Base-by-base conservation (phyloP, 2,329 filamentous ascomycete species). In the Acarospora socialis region DNA sequence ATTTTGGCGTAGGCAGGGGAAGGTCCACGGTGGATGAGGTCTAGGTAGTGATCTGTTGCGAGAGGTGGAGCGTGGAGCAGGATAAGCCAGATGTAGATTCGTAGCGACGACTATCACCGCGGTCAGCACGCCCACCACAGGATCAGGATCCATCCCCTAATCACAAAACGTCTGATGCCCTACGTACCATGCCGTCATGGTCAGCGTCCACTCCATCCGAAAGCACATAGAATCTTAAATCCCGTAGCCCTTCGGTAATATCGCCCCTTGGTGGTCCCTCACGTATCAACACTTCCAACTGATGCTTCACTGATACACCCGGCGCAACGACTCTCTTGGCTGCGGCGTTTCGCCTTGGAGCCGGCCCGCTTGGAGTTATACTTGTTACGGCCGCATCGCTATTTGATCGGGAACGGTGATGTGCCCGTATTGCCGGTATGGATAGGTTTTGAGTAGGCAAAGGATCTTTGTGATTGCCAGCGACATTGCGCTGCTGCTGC, bases 1-100 rank as follows among this genome's bases (percentile, higher is more conserved):
- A 98, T 98, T 61, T 98, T 98, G 48, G 82, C 75, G 60, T 98
- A 93, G 27, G 84, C 86, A 1, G 87, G 86, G 3, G 87, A 95
- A 15, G 87, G 81, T 40, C 90, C 87, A 41, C 90, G 82, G 50
- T 92, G 84, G 43, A 98, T 79, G 26, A 95, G 77, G 35, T 73
- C 70, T 42, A 95, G 79, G 54, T 98, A 98, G 39, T 78, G 69
- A 47, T 93, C 81, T 36, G 90, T 93, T 26, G 77, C 70, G 41
- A 94, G 64, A 25, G 92, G 74, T 5, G 83, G 77, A 19, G 86
- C 77, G 50, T 93, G 81, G 46, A 98, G 77, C 8, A 98, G 72
- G 44, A 93, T 81, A 23, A 95, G 70, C 90, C 90, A 98, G 43
- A 92, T 73, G 55, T 98, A 95, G 52, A 95, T 92, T 48, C 90